Evolutionary conservation across 2,329 filamentous ascomycete genomes (phyloP).

Genomic region (Talaromyces albobiverticillius): DNA sequence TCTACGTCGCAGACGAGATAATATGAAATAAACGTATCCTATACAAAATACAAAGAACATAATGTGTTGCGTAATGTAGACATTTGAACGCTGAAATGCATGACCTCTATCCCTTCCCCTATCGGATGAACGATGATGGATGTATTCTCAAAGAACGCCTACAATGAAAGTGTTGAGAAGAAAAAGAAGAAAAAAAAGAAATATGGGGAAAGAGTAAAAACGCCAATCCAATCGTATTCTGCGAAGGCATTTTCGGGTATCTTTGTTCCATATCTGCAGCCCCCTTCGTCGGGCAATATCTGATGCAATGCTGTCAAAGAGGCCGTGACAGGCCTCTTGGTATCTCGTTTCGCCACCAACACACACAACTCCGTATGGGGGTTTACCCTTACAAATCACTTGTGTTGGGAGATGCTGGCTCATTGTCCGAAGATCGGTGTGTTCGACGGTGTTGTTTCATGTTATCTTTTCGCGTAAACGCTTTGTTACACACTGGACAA

Average conservation of each 20-base stretch:
- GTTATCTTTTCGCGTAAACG: constrained; percentile 67
- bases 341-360: background rate
- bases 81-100: constrained; percentile 11
- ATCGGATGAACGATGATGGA: constrained; percentile 2
- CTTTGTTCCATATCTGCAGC: background rate
- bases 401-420: constrained; percentile 16
- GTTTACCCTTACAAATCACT: background rate
- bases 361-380: background rate
- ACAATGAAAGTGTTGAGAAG: background rate
- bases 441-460: constrained; percentile 68
- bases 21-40: background rate
- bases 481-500: constrained; percentile 66
- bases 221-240: background rate
- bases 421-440: constrained; percentile 44
- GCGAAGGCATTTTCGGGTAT: background rate
- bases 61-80: background rate
- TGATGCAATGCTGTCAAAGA: background rate
- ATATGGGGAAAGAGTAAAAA: background rate
- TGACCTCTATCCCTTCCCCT: constrained; percentile 3
- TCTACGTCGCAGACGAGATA: background rate
- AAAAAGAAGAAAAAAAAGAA: background rate
- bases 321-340: background rate
- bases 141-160: constrained; percentile 5
- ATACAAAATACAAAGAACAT: background rate
- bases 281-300: background rate